phyloP scores from a whole-genome alignment of 495 filamentous ascomycete genomes.

The Clohesyomyces aquaticus region DNA sequence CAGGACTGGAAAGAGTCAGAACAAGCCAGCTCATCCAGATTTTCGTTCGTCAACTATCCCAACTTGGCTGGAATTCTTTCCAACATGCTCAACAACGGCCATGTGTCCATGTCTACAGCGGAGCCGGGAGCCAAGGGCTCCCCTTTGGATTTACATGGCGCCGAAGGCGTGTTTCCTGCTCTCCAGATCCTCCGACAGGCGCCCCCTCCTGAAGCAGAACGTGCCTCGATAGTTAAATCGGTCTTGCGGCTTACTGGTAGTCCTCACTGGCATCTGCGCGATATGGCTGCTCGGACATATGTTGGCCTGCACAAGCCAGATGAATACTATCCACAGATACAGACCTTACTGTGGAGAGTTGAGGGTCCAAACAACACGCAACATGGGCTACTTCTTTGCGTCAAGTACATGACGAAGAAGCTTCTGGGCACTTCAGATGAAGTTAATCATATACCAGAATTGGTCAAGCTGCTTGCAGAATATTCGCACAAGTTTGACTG shows the following conservation, averaged over 20 bases:
- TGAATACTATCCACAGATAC: slow-evolving; percentile 23
- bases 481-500: background rate
- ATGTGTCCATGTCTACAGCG: slow-evolving; percentile 1
- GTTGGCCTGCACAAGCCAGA: slow-evolving; percentile 49
- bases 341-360: background rate
- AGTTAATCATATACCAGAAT: background rate
- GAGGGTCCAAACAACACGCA: slow-evolving; percentile 58
- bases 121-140: background rate
- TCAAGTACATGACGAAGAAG: slow-evolving; percentile 53
- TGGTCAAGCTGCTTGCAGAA: background rate
- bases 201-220: slow-evolving; percentile 54
- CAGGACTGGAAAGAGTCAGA: slow-evolving; percentile 46
- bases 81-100: slow-evolving; percentile 57
- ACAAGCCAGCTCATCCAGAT: slow-evolving; percentile 47
- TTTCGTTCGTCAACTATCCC: slow-evolving; percentile 73
- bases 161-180: slow-evolving; percentile 82
- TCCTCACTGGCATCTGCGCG: slow-evolving; percentile 82
- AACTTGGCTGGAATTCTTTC: slow-evolving; percentile 70
- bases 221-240: slow-evolving; percentile 51
- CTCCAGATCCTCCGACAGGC: slow-evolving; percentile 78
- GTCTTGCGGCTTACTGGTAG: slow-evolving; percentile 67
- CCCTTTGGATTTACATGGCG: slow-evolving; percentile 29
- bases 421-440: background rate
- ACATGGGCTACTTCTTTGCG: slow-evolving; percentile 64
- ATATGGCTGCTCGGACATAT: slow-evolving; percentile 80